Evolutionary conservation across 805 yeast genomes (phyloP).

Genomic region (Yarrowia sp.): DNA sequence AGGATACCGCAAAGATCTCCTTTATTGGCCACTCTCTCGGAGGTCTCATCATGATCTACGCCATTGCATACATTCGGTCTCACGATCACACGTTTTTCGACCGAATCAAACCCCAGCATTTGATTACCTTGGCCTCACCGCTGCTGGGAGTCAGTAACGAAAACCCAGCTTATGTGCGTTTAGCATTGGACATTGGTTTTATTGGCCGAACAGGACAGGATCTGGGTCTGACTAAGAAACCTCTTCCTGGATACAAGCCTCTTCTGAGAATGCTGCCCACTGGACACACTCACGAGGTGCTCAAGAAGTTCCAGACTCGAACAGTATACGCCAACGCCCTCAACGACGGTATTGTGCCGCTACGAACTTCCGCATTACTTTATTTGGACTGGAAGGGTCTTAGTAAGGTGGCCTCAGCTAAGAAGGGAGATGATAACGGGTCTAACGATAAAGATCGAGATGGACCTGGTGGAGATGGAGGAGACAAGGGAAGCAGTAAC

Average conservation of each 20-base stretch:
- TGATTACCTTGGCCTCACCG: constrained; percentile 86
- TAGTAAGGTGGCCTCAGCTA: constrained; percentile 56
- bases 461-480: constrained; percentile 41
- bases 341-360: constrained; percentile 95
- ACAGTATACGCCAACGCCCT: constrained; percentile 88
- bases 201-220: constrained; percentile 96
- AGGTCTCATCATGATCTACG: constrained; percentile 89
- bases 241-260: constrained; percentile 57
- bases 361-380: constrained; percentile 84
- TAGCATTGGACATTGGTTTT: constrained; percentile 85
- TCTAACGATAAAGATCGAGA: constrained; percentile 41
- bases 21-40: constrained; percentile 95
- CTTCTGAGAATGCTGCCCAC: constrained; percentile 76
- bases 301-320: constrained; percentile 69
- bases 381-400: constrained; percentile 86
- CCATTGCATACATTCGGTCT: constrained; percentile 74
- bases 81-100: constrained; percentile 73
- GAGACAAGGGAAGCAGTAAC: constrained; percentile 27
- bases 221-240: constrained; percentile 65
- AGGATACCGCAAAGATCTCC: constrained; percentile 68
- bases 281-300: constrained; percentile 69
- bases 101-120: constrained; percentile 71
- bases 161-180: constrained; percentile 81
- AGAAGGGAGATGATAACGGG: constrained; percentile 41
- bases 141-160: constrained; percentile 86